phyloP scores from a whole-genome alignment of 2,329 filamentous ascomycete species.

The Hortaea werneckii region DNA sequence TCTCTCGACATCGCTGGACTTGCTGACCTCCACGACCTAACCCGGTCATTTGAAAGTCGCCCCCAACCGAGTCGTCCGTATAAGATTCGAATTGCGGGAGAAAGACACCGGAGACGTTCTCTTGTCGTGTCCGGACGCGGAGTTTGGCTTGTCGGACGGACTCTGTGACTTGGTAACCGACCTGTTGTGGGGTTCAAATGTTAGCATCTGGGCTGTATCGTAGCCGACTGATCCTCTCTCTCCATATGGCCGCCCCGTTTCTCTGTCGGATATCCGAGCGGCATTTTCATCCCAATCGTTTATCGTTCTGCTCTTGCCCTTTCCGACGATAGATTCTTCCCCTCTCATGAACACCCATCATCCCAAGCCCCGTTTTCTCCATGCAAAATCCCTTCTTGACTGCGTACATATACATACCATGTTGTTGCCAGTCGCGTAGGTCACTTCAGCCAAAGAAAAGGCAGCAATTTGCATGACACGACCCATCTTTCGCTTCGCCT shows the following conservation, averaged over 20 bases:
- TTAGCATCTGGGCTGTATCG: no score
- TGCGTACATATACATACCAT: constrained; percentile 47
- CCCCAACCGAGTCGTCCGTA: constrained; percentile 67
- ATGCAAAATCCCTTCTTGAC: no score
- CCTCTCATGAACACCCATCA: no score
- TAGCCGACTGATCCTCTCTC: no score
- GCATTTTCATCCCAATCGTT: no score
- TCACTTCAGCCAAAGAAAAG: constrained; percentile 94
- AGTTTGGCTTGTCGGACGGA: constrained; percentile 89
- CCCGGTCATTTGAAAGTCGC: constrained; percentile 92
- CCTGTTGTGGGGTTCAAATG: no score
- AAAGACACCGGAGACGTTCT: constrained; percentile 96
- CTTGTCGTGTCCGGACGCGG: constrained; percentile 86
- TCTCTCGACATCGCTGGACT: constrained; percentile 88
- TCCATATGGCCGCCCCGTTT: no score
- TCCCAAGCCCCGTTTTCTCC: no score
- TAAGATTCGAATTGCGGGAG: constrained; percentile 90
- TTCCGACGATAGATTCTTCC: no score
- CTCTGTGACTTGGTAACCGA: constrained; percentile 95
- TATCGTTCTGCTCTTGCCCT: no score
- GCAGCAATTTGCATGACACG: constrained; percentile 98
- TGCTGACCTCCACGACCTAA: constrained; percentile 96
- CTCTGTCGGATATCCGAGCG: no score
- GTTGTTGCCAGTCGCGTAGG: constrained; percentile 83
- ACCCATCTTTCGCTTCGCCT: constrained; percentile 98